Base-by-base conservation (phyloP, 1,139 yeast genomes). In the Suhomyces terraborum region DNA sequence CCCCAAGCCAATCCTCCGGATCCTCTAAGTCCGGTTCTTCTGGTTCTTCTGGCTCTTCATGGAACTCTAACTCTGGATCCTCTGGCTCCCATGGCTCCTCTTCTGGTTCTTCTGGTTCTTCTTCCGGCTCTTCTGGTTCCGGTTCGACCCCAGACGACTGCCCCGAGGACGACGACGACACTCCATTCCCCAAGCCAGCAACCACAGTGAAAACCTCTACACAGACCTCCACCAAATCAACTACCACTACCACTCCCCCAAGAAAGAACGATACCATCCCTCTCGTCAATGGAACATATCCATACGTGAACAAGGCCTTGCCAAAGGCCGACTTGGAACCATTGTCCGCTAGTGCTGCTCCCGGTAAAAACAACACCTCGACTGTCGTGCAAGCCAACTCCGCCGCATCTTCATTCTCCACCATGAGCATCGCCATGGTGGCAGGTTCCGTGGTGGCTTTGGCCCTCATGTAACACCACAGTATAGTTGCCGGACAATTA, bases 401-500 rank as follows among this genome's bases (percentile, higher is more conserved):
- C 24, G 43, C 33, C 18, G 41, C 39, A 24, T 14, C 41, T 8
- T 35, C 39, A 20, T 23, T 31, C 19, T 19, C 30, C 16, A 12
- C 35, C 35, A 24, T 35, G 32, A 35, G 38, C 14, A 18, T 38
- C 13, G 42, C 41, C 32, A 21, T 43, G 26, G 48, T 43, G 16
- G 27, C 36, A 24, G 49, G 42, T 19, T 42, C 48, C 25, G 45
- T 46, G 30, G 44, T 42, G 23, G 50, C 49, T 16, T 41, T 49
- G 34, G 41, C 46, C 36, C 41, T 49, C 41, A 41, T 49, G 51
- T 49, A 43, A 40, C 14, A 23, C 24, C 32, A 30, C 31, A 42
- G 39, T 46, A 40, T 48, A 47, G 51, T 54, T 53, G 57, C 59
- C 28, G 58, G 58, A 46, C 57, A 54, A 53, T 51, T 49, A 38